Base-by-base conservation (phyloP, 2,329 filamentous ascomycete species). In the Triangularia setosa region DNA sequence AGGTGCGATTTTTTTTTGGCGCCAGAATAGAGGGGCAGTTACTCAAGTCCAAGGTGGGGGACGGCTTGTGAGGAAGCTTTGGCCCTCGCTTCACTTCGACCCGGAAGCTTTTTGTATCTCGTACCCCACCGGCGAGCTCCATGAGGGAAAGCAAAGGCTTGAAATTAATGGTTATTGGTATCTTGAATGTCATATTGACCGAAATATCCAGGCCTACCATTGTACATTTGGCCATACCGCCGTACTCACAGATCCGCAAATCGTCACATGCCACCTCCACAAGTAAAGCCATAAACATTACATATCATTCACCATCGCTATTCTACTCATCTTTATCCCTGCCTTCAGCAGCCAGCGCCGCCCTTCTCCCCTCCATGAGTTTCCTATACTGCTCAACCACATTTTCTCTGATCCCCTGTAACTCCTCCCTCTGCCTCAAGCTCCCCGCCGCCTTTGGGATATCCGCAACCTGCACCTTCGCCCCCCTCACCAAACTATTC, bases 321-420 rank as follows among this genome's bases (percentile, higher is more conserved):
- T 6, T 21, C 11, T 55, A 24, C 2, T 55, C 52, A 24, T 55
- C 52, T 5, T 16, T 24, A 18, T 54, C 48, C 30, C 18, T 44
- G 28, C 16, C 61, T 58, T 56, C 64, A 2, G 58, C 61, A 3
- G 58, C 62, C 9, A 64, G 12, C 7, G 63, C 62, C n/a, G 70
- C 67, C 62, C 81, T 78, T 71, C 77, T 83, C 65, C 80, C 80
- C 40, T 81, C 82, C 87, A 92, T 92, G 79, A 91, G 80, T 69
- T 83, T 83, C 66, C 91, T 80, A 75, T 94, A 94, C 53, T 85
- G 82, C 69, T 90, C 88, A 63, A 94, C 87, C n/a, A 93, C 87
- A 62, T 84, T 86, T 73, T 82, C 82, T 68, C 91, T 82, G 70
- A 89, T 86, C 58, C 80, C 84, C n/a, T 88, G 87, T 64, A 94